phyloP scores from a whole-genome alignment of 352 stramenopile species.

The Globisporangium cystogenes region DNA sequence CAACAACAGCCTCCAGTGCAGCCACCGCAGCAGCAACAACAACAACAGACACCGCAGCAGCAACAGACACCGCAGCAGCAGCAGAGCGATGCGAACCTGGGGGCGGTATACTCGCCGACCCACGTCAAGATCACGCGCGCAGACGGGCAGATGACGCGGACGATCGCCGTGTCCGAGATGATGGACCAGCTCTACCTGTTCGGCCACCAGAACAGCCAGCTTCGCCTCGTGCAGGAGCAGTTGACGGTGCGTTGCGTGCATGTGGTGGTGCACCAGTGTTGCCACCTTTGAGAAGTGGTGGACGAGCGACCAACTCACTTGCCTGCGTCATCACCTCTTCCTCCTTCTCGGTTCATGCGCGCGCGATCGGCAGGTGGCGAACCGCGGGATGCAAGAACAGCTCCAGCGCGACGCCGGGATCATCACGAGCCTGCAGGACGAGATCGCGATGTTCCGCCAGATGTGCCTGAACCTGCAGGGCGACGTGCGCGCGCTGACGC shows the following conservation, averaged over 20 bases:
- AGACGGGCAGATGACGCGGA: constrained; percentile 67
- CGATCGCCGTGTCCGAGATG: constrained; percentile 65
- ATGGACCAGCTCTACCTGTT: constrained; percentile 76
- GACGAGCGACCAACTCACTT: neutral
- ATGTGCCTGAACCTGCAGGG: constrained; percentile 78
- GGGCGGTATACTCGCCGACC: constrained; percentile 56
- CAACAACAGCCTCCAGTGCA: no score
- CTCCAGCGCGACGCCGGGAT: constrained; percentile 55
- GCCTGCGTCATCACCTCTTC: no score
- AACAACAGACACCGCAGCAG: neutral
- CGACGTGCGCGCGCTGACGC: constrained; percentile 35
- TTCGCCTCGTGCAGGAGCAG: constrained; percentile 54
- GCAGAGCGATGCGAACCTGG: constrained; percentile 14
- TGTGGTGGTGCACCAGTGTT: no score
- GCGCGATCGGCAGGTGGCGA: constrained; percentile 39
- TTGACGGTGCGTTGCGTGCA: constrained; percentile 41
- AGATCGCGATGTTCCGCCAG: constrained; percentile 77
- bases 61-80: constrained; percentile 1
- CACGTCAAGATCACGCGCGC: constrained; percentile 71
- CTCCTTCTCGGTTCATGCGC: neutral
- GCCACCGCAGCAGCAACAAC: neutral
- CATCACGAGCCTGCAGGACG: constrained; percentile 62
- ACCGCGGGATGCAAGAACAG: constrained; percentile 63
- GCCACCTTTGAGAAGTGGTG: no score
- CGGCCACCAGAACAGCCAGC: constrained; percentile 61